Evolutionary conservation across 2,329 filamentous ascomycete genomes (phyloP).

Genomic region (Monosporascus cannonballus): DNA sequence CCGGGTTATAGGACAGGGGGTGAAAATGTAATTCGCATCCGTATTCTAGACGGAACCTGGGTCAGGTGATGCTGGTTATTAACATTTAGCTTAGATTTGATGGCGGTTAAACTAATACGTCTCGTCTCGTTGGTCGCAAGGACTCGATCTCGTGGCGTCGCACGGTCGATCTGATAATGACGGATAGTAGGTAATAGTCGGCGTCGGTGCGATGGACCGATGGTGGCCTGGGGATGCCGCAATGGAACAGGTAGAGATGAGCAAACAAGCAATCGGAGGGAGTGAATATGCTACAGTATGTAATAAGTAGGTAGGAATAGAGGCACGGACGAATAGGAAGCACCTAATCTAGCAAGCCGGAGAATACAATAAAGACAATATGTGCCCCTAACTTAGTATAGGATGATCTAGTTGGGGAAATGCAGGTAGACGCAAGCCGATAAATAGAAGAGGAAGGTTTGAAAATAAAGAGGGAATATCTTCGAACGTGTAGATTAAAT

Average conservation of each 20-base stretch:
- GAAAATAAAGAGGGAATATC: background rate
- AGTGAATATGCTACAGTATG: too few species aligned
- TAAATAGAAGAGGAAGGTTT: background rate
- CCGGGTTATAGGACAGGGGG: conserved; percentile 1
- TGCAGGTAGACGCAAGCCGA: background rate
- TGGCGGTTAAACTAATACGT: background rate
- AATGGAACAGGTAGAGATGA: too few species aligned
- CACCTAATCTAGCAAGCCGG: too few species aligned
- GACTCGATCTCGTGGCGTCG: background rate
- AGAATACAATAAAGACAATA: too few species aligned
- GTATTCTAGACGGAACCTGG: background rate
- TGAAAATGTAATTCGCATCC: background rate
- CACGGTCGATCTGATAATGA: background rate
- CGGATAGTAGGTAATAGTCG: too few species aligned
- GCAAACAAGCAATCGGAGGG: too few species aligned
- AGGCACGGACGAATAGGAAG: too few species aligned
- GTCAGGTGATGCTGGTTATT: background rate
- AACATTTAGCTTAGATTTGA: background rate
- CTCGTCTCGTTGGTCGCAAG: background rate
- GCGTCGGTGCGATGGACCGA: too few species aligned
- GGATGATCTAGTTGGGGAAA: background rate
- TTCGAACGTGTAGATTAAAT: background rate
- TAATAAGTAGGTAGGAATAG: too few species aligned
- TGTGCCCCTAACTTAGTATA: too few species aligned
- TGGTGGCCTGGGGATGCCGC: too few species aligned